Percentiles rank a stretch among this genome's conserved stretches.
Conservation (phyloP, 495 filamentous ascomycete genomes). For the Apodospora peruviana region DNA sequence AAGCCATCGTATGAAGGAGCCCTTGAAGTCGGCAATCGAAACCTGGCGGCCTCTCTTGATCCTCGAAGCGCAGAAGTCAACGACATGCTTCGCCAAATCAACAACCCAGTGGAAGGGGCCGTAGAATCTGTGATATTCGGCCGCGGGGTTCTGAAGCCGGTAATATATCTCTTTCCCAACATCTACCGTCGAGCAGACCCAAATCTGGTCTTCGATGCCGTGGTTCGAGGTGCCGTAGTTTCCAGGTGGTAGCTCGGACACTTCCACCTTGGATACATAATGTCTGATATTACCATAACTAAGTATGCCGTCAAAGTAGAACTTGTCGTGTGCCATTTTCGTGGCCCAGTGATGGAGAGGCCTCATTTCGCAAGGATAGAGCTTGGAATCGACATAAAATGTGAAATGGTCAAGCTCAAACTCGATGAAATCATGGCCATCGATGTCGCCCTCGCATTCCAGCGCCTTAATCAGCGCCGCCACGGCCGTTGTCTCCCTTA, state of each 20-base stretch:
- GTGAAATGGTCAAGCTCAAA: slow-evolving; percentile 46
- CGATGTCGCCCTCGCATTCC: not conserved
- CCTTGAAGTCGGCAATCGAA: slow-evolving; percentile 46
- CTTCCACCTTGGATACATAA: slow-evolving; percentile 51
- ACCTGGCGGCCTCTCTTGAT: slow-evolving; percentile 28
- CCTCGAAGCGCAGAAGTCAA: slow-evolving; percentile 50
- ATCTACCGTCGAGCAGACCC: slow-evolving; percentile 49
- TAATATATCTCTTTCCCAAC: slow-evolving; percentile 52
- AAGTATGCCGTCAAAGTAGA: slow-evolving; percentile 58
- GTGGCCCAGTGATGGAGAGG: slow-evolving; percentile 45
- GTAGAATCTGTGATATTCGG: slow-evolving; percentile 54
- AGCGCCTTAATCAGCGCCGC: slow-evolving; percentile 11
- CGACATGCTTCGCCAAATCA: slow-evolving; percentile 59
- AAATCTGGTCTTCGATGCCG: slow-evolving; percentile 49
- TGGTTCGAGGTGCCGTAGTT: slow-evolving; percentile 51
- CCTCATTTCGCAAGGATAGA: slow-evolving; percentile 42
- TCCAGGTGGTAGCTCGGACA: slow-evolving; percentile 55
- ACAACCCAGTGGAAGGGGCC: slow-evolving; percentile 61
- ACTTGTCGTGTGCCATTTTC: slow-evolving; percentile 23
- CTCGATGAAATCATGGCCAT: slow-evolving; percentile 29
- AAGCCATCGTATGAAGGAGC: slow-evolving; percentile 52
- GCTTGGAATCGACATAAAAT: slow-evolving; percentile 36
- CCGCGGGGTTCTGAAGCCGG: slow-evolving; percentile 45
- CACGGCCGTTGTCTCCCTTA: slow-evolving; percentile 25
- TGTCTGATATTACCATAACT: slow-evolving; percentile 30